Evolutionary conservation across 208 protist species (phyloP).

Genomic region (Leishmania guyanensis): DNA sequence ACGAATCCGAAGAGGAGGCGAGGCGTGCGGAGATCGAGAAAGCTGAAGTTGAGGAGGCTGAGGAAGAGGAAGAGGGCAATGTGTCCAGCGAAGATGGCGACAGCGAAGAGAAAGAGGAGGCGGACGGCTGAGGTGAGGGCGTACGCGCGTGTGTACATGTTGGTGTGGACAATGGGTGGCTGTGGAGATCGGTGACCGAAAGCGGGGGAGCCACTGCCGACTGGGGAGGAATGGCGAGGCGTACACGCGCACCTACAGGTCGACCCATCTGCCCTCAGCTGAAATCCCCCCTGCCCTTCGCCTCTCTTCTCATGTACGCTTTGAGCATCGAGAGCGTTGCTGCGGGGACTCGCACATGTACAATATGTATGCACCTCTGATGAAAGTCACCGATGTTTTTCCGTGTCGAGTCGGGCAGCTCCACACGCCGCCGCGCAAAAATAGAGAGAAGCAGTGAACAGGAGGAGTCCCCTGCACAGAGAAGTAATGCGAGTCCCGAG

Average conservation of each 20-base stretch:
- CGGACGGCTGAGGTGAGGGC: neutral
- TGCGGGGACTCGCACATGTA: neutral
- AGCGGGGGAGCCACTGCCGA: neutral
- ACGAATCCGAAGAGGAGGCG: conserved; percentile 37
- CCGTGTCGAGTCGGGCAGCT: neutral
- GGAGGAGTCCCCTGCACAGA: neutral
- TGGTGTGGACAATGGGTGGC: too few relatives aligned
- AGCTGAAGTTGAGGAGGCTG: conserved; percentile 19
- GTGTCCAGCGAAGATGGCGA: conserved; percentile 10
- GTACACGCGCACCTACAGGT: neutral
- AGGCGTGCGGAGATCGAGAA: conserved; percentile 16
- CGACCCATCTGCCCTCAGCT: neutral
- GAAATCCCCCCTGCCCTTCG: neutral
- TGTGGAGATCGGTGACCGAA: neutral
- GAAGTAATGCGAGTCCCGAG: too few relatives aligned
- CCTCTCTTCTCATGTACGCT: neutral
- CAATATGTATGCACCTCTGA: neutral
- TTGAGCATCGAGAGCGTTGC: too few relatives aligned
- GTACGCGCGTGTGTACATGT: neutral
- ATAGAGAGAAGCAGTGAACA: too few relatives aligned
- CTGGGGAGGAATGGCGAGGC: neutral
- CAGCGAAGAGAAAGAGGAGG: conserved; percentile 8
- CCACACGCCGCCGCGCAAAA: too few relatives aligned
- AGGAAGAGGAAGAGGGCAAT: conserved; percentile 11
- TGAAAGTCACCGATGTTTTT: neutral